Evolutionary conservation across 331 rosid genomes (phyloP).

Genomic region (Rhamnella rubrinervis): DNA sequence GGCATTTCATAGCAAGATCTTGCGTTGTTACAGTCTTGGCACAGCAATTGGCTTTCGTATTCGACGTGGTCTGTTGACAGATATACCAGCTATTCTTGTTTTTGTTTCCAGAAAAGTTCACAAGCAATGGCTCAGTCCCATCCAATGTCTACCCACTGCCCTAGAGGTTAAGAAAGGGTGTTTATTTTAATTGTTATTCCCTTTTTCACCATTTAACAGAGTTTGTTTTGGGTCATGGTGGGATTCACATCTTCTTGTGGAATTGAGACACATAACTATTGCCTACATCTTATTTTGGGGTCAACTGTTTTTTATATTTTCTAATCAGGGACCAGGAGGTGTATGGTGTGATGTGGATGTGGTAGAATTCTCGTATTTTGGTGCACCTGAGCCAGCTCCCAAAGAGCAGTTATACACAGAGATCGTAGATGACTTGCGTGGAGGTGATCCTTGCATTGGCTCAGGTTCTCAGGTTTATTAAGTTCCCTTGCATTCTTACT

Average conservation of each 20-base stretch:
- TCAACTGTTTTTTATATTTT: not conserved
- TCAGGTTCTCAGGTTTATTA: conserved; percentile 92
- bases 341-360: conserved; percentile 99
- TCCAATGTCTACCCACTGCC: conserved; percentile 95
- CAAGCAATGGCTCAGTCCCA: conserved; percentile 98
- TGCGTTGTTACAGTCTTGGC: conserved; percentile 97
- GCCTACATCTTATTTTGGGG: not conserved
- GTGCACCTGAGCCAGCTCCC: conserved; percentile 97
- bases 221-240: not conserved
- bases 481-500: conserved; percentile 8
- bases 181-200: conserved; percentile 2
- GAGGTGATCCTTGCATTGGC: conserved; percentile 87
- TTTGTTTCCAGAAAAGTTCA: conserved; percentile 98
- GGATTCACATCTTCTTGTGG: not conserved
- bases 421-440: conserved; percentile 91
- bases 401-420: conserved; percentile 91
- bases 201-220: not conserved
- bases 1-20: conserved; percentile 98
- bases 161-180: conserved; percentile 59
- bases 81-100: conserved; percentile 94
- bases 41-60: conserved; percentile 98
- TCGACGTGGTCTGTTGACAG: conserved; percentile 78
- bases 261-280: not conserved
- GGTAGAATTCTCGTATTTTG: conserved; percentile 94
- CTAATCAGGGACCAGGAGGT: conserved; percentile 94